Conservation (phyloP, 1,284 basidiomycete genomes). For the Cutaneotrichosporon mucoides region DNA sequence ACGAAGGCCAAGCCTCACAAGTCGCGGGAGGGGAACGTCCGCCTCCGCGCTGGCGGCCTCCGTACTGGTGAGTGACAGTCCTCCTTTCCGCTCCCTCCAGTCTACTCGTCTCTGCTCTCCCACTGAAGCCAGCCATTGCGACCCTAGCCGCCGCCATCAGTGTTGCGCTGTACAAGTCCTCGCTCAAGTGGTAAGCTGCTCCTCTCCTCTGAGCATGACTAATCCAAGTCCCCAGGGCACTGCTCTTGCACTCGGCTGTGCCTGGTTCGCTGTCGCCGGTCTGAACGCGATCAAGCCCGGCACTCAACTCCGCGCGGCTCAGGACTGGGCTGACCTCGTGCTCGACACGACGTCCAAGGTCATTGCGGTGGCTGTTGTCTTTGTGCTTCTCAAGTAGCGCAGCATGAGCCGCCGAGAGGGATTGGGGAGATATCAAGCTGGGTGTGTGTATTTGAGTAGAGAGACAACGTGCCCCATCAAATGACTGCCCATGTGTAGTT, state of each 20-base stretch:
- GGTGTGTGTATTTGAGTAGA: too few relatives aligned
- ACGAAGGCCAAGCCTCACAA: too few relatives aligned
- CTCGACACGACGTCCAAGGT: slow-evolving; percentile 2
- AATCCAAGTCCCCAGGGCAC: neutral
- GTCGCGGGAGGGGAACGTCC: too few relatives aligned
- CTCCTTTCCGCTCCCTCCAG: too few relatives aligned
- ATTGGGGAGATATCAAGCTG: neutral
- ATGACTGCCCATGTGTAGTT: too few relatives aligned
- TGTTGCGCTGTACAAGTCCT: neutral
- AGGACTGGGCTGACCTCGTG: neutral
- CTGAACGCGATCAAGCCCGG: neutral
- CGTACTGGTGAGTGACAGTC: neutral
- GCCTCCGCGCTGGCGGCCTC: too few relatives aligned
- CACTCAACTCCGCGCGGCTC: neutral
- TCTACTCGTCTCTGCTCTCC: neutral
- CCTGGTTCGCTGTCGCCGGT: neutral
- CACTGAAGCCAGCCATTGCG: neutral
- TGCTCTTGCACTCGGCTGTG: neutral
- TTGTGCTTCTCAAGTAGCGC: neutral
- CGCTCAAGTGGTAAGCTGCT: neutral
- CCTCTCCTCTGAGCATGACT: too few relatives aligned
- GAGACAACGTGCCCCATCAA: too few relatives aligned
- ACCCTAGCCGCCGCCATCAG: neutral
- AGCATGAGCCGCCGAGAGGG: neutral
- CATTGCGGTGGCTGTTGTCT: neutral